phyloP scores from a whole-genome alignment of 108 stramenopile genomes.

The Cyclotella atomus region DNA sequence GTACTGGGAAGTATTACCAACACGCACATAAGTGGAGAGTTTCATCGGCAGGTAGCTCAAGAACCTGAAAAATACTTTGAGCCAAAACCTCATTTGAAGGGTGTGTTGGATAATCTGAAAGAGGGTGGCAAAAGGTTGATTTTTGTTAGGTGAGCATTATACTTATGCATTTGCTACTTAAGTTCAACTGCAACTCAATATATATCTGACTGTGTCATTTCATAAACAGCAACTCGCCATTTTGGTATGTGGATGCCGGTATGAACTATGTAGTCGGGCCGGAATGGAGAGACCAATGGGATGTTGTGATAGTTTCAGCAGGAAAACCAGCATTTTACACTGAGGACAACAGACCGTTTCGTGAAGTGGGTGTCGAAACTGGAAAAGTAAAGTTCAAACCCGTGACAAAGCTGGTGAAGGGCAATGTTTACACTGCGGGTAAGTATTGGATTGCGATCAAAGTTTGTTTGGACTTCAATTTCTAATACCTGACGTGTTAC shows the following conservation, averaged over 20 bases:
- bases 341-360: constrained; percentile 81
- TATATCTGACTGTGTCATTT: no score
- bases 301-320: constrained; percentile 83
- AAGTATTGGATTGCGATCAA: no score
- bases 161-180: no score
- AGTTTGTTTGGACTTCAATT: no score
- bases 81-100: constrained; percentile 75
- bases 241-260: constrained; percentile 93
- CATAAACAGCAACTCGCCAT: constrained; percentile 93
- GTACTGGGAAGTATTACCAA: constrained; percentile 84
- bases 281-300: constrained; percentile 85
- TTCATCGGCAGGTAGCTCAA: constrained; percentile 87
- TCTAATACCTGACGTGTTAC: no score
- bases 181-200: no score
- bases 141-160: constrained; percentile 71
- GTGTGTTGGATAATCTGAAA: constrained; percentile 70
- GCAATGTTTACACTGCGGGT: constrained; percentile 81
- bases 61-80: constrained; percentile 83
- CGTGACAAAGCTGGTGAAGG: constrained; percentile 59
- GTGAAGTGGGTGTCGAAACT: constrained; percentile 71
- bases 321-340: constrained; percentile 96
- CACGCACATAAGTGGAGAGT: constrained; percentile 94
- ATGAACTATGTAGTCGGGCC: constrained; percentile 93
- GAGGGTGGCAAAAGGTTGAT: constrained; percentile 76
- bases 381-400: constrained; percentile 68